Conservation (phyloP, 2,329 filamentous ascomycete genomes). For the Colletotrichum shisoi region DNA sequence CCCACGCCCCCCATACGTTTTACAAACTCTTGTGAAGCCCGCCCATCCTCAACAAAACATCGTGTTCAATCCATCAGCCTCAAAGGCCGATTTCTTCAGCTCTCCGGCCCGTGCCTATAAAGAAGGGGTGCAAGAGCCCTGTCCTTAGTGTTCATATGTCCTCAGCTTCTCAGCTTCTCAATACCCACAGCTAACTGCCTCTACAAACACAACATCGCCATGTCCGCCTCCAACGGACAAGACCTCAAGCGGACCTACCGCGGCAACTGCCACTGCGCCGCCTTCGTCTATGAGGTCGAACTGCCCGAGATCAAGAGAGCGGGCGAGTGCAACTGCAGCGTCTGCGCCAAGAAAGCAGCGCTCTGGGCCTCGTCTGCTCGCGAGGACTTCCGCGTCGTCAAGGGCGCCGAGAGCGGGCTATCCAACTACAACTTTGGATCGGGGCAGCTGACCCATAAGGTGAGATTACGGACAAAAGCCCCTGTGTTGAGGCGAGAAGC, state of each 20-base stretch:
- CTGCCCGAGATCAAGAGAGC: constrained; percentile 66
- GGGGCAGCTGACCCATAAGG: constrained; percentile 54
- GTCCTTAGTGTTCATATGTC: not conserved
- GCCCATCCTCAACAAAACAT: constrained; percentile 28
- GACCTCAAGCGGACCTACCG: constrained; percentile 54
- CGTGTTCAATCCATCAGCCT: not conserved
- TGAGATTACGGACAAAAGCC: constrained; percentile 38
- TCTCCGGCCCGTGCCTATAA: not conserved
- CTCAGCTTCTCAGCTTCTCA: not conserved
- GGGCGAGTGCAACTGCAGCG: constrained; percentile 71
- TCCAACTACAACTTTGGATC: constrained; percentile 55
- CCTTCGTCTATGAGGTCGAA: constrained; percentile 60
- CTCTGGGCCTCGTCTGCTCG: constrained; percentile 49
- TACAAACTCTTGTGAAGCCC: not conserved
- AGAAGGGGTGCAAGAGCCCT: not conserved
- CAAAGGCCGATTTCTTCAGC: not conserved
- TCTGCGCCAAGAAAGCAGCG: constrained; percentile 63
- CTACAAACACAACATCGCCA: not conserved
- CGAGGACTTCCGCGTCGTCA: constrained; percentile 54
- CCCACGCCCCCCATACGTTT: too few relatives aligned
- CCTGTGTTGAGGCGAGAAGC: not conserved
- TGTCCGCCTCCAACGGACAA: constrained; percentile 22
- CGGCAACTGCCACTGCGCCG: constrained; percentile 66
- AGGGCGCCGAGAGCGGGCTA: constrained; percentile 54
- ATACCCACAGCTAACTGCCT: not conserved